These are phyloP conservation scores for Citrus trifoliata DNA, from an alignment of 345 rosid species.

Conservation along the genomic window DNA sequence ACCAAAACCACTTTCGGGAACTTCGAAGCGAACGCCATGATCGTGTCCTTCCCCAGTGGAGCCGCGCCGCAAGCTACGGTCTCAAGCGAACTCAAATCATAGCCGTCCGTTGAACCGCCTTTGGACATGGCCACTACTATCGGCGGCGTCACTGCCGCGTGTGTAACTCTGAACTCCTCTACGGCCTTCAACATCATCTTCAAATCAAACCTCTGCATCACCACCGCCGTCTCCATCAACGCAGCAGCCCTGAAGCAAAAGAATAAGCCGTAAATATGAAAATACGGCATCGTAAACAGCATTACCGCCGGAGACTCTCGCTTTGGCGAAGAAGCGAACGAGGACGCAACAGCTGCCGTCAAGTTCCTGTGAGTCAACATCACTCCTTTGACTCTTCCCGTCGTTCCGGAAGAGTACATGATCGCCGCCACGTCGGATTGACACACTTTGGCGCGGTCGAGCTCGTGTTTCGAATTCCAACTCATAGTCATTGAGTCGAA, in stretches of 20 bases:
- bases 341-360: slow-evolving; percentile 1
- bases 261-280: slow-evolving; percentile 25
- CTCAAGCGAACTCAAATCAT: slow-evolving; percentile 25
- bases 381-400: slow-evolving; percentile 38
- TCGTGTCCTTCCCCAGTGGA: slow-evolving; percentile 28
- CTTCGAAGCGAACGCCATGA: slow-evolving; percentile 14
- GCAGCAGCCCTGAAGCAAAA: slow-evolving; percentile 26
- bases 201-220: slow-evolving; percentile 32
- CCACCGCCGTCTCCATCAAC: slow-evolving; percentile 21
- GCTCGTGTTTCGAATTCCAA: neutral
- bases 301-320: slow-evolving; percentile 8
- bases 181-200: slow-evolving; percentile 26
- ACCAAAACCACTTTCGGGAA: slow-evolving; percentile 14
- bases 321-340: neutral
- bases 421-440: slow-evolving; percentile 35
- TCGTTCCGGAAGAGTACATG: slow-evolving; percentile 39
- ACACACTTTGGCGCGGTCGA: slow-evolving; percentile 3
- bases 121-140: slow-evolving; percentile 25
- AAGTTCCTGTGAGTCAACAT: slow-evolving; percentile 36
- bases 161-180: slow-evolving; percentile 20
- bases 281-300: slow-evolving; percentile 28
- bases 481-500: slow-evolving; percentile 8
- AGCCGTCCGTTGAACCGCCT: neutral
- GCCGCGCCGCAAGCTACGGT: slow-evolving; percentile 20
- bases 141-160: slow-evolving; percentile 24